Evolutionary conservation across 306 rosid genomes (phyloP), one percentile per base, ranked within the genome.

Genomic region (Inga leiocalycina): DNA sequence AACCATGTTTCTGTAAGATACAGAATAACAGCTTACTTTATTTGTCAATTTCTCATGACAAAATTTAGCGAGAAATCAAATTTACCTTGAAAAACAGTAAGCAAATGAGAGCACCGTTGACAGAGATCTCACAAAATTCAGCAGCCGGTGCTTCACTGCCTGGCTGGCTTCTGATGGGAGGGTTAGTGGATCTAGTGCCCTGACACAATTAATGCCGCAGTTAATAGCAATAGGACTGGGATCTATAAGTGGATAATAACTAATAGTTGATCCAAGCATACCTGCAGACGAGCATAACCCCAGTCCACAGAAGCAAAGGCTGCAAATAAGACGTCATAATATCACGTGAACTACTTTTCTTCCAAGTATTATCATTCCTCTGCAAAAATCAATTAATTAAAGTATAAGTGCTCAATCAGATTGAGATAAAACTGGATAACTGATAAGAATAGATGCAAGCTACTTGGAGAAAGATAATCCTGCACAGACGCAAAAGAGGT

Each of bases 51-150:
- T 68, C 77, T 43, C 54, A 51, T 16, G 35, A 3, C 68, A 75
- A 15, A 39, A 74, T 45, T 70, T 54, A 62, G 71, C 69, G 69
- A 80, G 57, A 48, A 68, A 80, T 59, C 54, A 69, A 39, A 56
- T 78, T 64, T 88, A 96, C 99, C 99, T 89, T 88, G 97, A 92
- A 79, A 91, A 85, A 88, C 97, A 94, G 78, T 88, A 92, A 30
- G 98, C 93, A 85, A 94, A 92, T 70, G 98, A 93, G 57, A 97
- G 90, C 86, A 97, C 98, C 2, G 98, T 97, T 0, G 99, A 94
- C 82, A 97, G 81, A 45, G 98, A 90, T 81, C 84, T 90, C 82
- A 88, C 86, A 89, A 97, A 96, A 86, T 87, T 90, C 80, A 97
- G 81, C 80, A 94, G 88, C 78, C 99, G 88, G 79, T 88, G 97